Base-by-base conservation (phyloP, 208 protist genomes). In the Trypanosoma congolense region DNA sequence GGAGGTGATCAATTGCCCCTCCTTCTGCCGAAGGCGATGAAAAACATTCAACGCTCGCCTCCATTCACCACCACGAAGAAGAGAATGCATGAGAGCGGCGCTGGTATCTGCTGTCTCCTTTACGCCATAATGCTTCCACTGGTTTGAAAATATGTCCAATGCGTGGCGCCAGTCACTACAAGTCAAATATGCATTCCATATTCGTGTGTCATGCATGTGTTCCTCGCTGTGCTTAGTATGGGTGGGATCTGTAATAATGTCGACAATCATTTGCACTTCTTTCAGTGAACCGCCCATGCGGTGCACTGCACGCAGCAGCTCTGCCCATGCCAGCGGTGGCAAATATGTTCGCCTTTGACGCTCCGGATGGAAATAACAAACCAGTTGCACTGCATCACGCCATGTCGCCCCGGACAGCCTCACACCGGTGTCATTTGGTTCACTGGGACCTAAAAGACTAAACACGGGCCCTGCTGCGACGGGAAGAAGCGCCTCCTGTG, bases 181-280 rank as follows among this genome's bases (percentile, higher is more conserved):
- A 22, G 46, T 38, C 3, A 92, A 57, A 52, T 92, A 92, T 9
- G 77, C 83, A 44, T 72, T 83, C 80, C 83, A 92, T 9, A 92
- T 51, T 28, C 81, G 68, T 9, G 73, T 64, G 49, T 71, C 71
- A 8, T 49, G 54, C 50, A 88, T 64, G 18, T 80, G 61, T 55
- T 46, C 19, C 10, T 74, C 55, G 8, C 70, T 72, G 31, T 86
- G 51, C 35, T 72, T 65, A 5, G 80, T 88, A 2, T 30, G 6
- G n/a, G 10, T 40, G 0, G 53, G 36, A 61, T 92, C 75, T 1
- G 83, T 92, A 38, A 87, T 71, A 25, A 42, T 36, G 49, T 92
- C 83, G 2, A 76, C 69, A 1, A 79, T 47, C 0, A 40, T 41
- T 36, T 84, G 80, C n/a, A 92, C 30, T 1, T 60, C 71, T 9